These are phyloP conservation scores for Medicago ruthenica DNA, from an alignment of 306 rosid species.

Conservation along the genomic window DNA sequence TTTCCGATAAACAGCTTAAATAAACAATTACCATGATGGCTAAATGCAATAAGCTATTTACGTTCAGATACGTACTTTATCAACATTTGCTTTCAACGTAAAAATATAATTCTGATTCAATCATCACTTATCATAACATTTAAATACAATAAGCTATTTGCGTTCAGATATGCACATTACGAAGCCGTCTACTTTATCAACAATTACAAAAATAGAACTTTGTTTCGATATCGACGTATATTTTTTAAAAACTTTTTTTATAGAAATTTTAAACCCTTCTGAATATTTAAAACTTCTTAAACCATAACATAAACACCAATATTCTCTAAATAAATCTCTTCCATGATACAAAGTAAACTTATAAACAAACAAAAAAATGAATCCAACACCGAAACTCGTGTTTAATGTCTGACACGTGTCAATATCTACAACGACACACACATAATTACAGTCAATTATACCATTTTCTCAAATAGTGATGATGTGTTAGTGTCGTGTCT, in stretches of 20 bases:
- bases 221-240: too few relatives aligned
- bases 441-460: too few relatives aligned
- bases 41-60: neutral
- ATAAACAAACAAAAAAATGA: neutral
- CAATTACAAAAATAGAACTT: neutral
- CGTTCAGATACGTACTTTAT: neutral
- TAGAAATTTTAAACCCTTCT: neutral
- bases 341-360: neutral
- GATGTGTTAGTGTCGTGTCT: too few relatives aligned
- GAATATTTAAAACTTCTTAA: neutral
- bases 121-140: neutral
- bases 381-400: neutral
- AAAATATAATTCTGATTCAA: neutral
- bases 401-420: too few relatives aligned
- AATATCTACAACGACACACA: too few relatives aligned
- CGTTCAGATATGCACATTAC: neutral
- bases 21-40: neutral
- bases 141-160: neutral
- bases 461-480: too few relatives aligned
- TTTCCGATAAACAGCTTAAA: neutral
- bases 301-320: neutral
- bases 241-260: too few relatives aligned
- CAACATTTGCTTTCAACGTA: neutral
- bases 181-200: neutral
- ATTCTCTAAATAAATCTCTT: neutral